Percentiles rank a stretch among this genome's conserved stretches.
Evolutionary conservation across 83 land plant species (phyloP).

Genomic region (Larix sibirica): DNA sequence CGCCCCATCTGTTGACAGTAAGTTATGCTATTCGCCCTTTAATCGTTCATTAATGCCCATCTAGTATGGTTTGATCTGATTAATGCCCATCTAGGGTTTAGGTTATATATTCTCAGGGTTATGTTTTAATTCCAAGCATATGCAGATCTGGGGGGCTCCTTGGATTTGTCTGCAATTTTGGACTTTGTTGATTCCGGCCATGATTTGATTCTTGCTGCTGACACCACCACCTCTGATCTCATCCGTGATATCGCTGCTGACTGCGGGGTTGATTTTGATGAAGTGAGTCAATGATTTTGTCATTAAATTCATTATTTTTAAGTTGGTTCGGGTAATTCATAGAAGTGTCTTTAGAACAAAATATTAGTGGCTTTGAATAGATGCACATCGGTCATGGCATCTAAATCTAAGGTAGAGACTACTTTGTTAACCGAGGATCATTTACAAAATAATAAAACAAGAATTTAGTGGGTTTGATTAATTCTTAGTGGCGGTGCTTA

Average conservation of each 20-base stretch:
- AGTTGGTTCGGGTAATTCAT: too few relatives aligned
- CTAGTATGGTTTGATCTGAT: background rate
- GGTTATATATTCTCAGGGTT: background rate
- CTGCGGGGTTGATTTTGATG: conserved; percentile 97
- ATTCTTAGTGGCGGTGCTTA: background rate
- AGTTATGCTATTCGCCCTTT: conserved; percentile 11
- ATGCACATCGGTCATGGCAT: too few relatives aligned
- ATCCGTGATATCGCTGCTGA: conserved; percentile 85
- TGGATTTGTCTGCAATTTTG: conserved; percentile 63
- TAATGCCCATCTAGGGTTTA: background rate
- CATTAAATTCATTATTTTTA: too few relatives aligned
- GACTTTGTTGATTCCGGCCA: conserved; percentile 96
- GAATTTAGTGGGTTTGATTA: background rate
- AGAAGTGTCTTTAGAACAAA: too few relatives aligned
- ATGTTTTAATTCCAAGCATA: background rate
- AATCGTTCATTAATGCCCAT: background rate
- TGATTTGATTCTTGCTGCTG: conserved; percentile 90
- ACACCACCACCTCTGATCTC: conserved; percentile 67
- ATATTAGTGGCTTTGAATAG: too few relatives aligned
- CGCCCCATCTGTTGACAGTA: conserved; percentile 76
- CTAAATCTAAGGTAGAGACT: too few relatives aligned
- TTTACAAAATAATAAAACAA: too few relatives aligned
- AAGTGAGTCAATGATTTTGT: conserved; percentile 37
- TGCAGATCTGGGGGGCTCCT: conserved; percentile 85
- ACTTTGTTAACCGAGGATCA: too few relatives aligned